Conservation (phyloP, 2,329 filamentous ascomycete genomes). For the Ilyonectria destructans region DNA sequence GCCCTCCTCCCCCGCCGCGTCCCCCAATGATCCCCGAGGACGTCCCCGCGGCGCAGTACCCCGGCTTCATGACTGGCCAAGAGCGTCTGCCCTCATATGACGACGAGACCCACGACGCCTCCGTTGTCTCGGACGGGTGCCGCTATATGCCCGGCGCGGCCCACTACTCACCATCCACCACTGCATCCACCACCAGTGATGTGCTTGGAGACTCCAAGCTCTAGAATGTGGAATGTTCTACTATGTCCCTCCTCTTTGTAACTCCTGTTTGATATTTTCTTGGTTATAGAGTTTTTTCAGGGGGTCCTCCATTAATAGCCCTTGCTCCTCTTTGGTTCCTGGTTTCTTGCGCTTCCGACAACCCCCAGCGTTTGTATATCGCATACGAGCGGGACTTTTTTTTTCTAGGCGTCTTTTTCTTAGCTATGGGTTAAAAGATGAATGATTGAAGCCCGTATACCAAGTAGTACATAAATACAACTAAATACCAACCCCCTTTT, state of each 20-base stretch:
- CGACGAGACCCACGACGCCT: constrained; percentile 50
- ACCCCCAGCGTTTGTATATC: constrained; percentile 11
- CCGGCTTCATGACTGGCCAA: constrained; percentile 40
- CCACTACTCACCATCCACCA: constrained; percentile 44
- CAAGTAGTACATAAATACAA: constrained; percentile 41
- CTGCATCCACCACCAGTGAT: constrained; percentile 40
- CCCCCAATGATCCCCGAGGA: constrained; percentile 42
- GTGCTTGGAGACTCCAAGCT: constrained; percentile 46
- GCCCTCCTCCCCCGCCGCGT: constrained; percentile 47
- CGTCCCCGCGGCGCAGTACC: constrained; percentile 42
- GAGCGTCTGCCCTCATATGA: constrained; percentile 63
- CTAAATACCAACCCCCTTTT: constrained; percentile 25
- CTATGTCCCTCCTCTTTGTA: constrained; percentile 27
- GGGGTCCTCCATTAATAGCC: constrained; percentile 32
- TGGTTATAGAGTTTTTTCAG: constrained; percentile 31
- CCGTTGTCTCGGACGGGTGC: constrained; percentile 62
- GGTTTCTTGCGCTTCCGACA: background rate
- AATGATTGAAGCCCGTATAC: constrained; percentile 29
- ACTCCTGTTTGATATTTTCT: constrained; percentile 22
- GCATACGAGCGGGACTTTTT: constrained; percentile 31
- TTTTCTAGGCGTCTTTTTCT: constrained; percentile 35
- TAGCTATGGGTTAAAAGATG: constrained; percentile 23
- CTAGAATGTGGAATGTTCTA: constrained; percentile 22
- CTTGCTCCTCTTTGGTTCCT: constrained; percentile 3
- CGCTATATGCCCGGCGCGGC: constrained; percentile 56